phyloP scores from a whole-genome alignment of 805 yeast species.

The Saccharomyces cerevisiae region DNA sequence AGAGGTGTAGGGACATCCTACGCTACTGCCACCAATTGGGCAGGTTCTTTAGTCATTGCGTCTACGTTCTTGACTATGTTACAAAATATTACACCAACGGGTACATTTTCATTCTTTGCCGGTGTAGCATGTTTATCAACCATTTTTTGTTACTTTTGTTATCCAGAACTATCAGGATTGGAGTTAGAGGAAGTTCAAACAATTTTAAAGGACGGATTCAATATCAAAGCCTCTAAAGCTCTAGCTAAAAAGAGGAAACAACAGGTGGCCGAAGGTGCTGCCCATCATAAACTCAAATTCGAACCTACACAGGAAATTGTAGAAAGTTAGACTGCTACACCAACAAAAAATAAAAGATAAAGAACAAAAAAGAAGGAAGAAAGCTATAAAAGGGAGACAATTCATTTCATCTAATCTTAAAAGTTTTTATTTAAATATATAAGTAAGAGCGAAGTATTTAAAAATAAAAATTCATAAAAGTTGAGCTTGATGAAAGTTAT shows the following conservation, averaged over 20 bases:
- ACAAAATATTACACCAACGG: conserved; percentile 86
- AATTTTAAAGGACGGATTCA: conserved; percentile 76
- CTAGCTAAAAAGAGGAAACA: conserved; percentile 42
- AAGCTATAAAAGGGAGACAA: not conserved
- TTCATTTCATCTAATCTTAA: not conserved
- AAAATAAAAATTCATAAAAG: not conserved
- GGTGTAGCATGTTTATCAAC: conserved; percentile 67
- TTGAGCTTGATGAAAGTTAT: not conserved
- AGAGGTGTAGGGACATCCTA: conserved; percentile 87
- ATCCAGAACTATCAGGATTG: conserved; percentile 87
- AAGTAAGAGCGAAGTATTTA: not conserved
- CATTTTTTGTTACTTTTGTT: conserved; percentile 69
- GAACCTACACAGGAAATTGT: conserved; percentile 23
- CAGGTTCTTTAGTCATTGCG: conserved; percentile 85
- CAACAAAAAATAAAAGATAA: not conserved
- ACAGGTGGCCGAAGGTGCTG: conserved; percentile 15
- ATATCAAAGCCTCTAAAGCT: conserved; percentile 55
- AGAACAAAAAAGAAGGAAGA: not conserved
- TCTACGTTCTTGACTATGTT: conserved; percentile 92
- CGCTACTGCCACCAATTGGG: conserved; percentile 92
- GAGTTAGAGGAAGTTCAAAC: conserved; percentile 87
- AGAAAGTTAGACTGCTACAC: conserved; percentile 6
- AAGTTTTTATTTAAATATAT: not conserved
- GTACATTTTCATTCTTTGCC: conserved; percentile 87
- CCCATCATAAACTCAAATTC: conserved; percentile 7